Evolutionary conservation across 352 stramenopile species (phyloP).

Genomic region (Globisporangium carolinianum): DNA sequence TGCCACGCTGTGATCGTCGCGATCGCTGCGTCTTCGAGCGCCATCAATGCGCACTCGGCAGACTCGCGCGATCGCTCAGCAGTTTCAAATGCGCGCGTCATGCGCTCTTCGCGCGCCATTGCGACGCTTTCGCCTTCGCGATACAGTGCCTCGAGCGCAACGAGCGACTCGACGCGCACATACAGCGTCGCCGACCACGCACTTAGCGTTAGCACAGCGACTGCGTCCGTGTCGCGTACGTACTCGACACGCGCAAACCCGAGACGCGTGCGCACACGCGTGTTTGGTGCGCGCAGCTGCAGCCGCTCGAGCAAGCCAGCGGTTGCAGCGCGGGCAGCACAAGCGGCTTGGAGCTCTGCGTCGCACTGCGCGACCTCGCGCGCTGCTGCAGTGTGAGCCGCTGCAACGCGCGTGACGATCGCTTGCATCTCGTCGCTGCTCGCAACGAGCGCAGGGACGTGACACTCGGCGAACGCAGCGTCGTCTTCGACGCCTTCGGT

Average conservation of each 20-base stretch:
- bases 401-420: constrained; percentile 28
- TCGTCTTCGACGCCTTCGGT: constrained; percentile 74
- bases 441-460: constrained; percentile 51
- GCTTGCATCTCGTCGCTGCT: constrained; percentile 52
- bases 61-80: constrained; percentile 17
- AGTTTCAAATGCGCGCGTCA: constrained; percentile 14
- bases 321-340: constrained; percentile 12
- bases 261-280: constrained; percentile 36
- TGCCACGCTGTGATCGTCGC: constrained; percentile 28
- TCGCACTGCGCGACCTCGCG: constrained; percentile 11
- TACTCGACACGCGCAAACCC: constrained; percentile 38
- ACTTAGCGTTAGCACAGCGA: constrained; percentile 32
- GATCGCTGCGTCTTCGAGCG: constrained; percentile 35
- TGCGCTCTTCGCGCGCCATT: constrained; percentile 41
- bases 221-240: constrained; percentile 46
- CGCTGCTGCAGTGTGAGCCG: constrained; percentile 19
- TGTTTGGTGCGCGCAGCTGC: constrained; percentile 30
- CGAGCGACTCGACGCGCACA: constrained; percentile 33
- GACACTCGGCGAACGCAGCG: constrained; percentile 65
- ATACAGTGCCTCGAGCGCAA: constrained; percentile 33
- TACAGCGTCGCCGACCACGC: constrained; percentile 52
- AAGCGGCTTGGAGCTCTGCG: constrained; percentile 15
- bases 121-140: constrained; percentile 35
- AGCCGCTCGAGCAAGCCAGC: constrained; percentile 27
- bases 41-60: constrained; percentile 28